These are phyloP conservation scores for Thelephora terrestris DNA, from an alignment of 1,284 basidiomycete genomes.

Conservation along the genomic window DNA sequence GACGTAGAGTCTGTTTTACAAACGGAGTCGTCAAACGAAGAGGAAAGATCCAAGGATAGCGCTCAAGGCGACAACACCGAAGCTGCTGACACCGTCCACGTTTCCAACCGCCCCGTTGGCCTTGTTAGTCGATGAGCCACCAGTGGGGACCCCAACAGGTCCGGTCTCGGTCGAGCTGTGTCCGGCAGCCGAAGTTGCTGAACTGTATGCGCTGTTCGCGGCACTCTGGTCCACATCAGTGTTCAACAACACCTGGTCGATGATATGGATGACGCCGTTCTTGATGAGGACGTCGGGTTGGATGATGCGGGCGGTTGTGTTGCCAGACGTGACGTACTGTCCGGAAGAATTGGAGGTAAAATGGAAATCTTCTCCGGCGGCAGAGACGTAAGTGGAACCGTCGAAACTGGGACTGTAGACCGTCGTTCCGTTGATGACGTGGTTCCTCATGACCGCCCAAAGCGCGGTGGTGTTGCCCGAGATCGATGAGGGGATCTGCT, in stretches of 20 bases:
- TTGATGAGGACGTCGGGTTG: constrained; percentile 52
- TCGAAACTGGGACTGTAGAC: constrained; percentile 50
- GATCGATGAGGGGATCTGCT: constrained; percentile 22
- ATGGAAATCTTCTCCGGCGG: constrained; percentile 46
- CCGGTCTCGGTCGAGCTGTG: constrained; percentile 17
- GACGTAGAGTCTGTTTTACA: too few species aligned
- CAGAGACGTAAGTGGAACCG: constrained; percentile 34
- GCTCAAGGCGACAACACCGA: neutral
- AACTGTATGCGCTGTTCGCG: constrained; percentile 47
- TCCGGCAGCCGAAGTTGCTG: neutral
- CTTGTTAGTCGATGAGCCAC: neutral
- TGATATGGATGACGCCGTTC: constrained; percentile 69
- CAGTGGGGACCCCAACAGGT: constrained; percentile 11
- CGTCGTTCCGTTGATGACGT: constrained; percentile 62
- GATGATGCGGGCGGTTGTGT: constrained; percentile 47
- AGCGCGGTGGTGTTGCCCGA: constrained; percentile 40
- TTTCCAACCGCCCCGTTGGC: neutral
- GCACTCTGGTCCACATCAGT: constrained; percentile 35
- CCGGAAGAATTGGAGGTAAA: constrained; percentile 54
- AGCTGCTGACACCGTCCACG: neutral
- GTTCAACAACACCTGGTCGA: constrained; percentile 55
- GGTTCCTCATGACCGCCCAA: constrained; percentile 44
- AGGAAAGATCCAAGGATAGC: neutral
- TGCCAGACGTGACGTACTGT: constrained; percentile 45
- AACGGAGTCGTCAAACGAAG: neutral